Conservation (phyloP, 2,329 filamentous ascomycete species). For the Orbilia blumenaviensis region DNA sequence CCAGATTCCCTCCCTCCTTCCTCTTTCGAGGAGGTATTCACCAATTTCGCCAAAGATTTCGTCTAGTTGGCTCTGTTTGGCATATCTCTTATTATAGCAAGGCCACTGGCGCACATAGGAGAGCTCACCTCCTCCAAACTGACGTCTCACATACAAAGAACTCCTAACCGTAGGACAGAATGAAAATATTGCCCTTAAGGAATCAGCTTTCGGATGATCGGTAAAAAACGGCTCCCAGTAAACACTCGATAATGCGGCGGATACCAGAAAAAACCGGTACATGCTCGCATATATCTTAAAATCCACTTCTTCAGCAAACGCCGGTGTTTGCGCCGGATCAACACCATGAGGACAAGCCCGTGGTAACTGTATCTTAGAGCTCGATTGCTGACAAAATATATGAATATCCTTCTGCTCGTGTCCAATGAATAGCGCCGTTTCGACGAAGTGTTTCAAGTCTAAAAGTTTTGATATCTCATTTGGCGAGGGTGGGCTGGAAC, state of each 20-base stretch:
- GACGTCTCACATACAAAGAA: not conserved
- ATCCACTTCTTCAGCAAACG: not conserved
- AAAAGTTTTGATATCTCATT: constrained; percentile 24
- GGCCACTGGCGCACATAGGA: constrained; percentile 26
- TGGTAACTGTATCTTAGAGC: not conserved
- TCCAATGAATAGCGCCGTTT: constrained; percentile 21
- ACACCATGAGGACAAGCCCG: not conserved
- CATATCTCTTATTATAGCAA: constrained; percentile 33
- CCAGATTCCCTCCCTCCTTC: not conserved
- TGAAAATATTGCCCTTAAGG: not conserved
- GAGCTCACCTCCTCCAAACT: not conserved
- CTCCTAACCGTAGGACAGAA: not conserved
- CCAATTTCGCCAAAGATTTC: constrained; percentile 18
- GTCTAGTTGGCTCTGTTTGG: not conserved
- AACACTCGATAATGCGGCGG: constrained; percentile 16
- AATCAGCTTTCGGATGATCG: not conserved
- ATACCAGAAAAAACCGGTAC: constrained; percentile 34
- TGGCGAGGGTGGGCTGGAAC: not conserved
- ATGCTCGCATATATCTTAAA: constrained; percentile 35
- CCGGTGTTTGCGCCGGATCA: not conserved
- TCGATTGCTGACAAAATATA: constrained; percentile 25
- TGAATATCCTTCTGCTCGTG: constrained; percentile 19
- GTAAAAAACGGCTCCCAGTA: constrained; percentile 44
- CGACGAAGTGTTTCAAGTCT: constrained; percentile 30
- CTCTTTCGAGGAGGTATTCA: constrained; percentile 24